Evolutionary conservation across 2,329 filamentous ascomycete species (phyloP), one percentile per base, ranked within the genome.

Genomic region (Elsinoe australis): DNA sequence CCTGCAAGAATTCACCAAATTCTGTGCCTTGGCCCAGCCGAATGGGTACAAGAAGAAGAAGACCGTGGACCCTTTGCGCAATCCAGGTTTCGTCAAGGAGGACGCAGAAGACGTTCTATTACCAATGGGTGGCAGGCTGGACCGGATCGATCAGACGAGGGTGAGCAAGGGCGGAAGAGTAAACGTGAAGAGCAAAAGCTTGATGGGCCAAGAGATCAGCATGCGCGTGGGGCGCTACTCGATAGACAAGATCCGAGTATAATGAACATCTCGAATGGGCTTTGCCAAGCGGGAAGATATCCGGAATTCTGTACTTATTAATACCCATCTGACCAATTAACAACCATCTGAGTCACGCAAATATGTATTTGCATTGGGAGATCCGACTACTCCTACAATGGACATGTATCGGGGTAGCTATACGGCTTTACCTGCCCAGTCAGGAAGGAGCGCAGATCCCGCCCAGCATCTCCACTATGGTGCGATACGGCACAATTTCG

Each of bases 181-280:
- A 32, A 73, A 81, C 53, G 70, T 76, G 62, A 78, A 86, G 56
- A 87, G 74, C 57, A 72, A 70, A 56, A 74, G 87, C 64, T 84
- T 94, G 68, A 80, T 82, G 51, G 86, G 85, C 14, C 79, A 85
- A 65, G 67, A 94, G 63, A 79, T 84, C 60, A 87, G 84, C 61
- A 84, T 85, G 68, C 82, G 82, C 62, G 83, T 89, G 53, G 85
- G 84, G 49, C 79, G 82, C 55, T 95, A 95, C 68, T 87, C 85
- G 38, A 75, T 90, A 55, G 87, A 95, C 69, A 79, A 80, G 66
- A 80, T 94, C 57, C 54, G 56, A 24, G 51, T 58, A 9, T 58
- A 49, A 33, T 33, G 35, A 14, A 6, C 5, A 26, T n/a, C 34
- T 22, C n/a, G 7, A 29, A n/a, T n/a, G n/a, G 26, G 26, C 7